Conservation (phyloP, 371 early-diverging fungal species). For the Circinella minor region DNA sequence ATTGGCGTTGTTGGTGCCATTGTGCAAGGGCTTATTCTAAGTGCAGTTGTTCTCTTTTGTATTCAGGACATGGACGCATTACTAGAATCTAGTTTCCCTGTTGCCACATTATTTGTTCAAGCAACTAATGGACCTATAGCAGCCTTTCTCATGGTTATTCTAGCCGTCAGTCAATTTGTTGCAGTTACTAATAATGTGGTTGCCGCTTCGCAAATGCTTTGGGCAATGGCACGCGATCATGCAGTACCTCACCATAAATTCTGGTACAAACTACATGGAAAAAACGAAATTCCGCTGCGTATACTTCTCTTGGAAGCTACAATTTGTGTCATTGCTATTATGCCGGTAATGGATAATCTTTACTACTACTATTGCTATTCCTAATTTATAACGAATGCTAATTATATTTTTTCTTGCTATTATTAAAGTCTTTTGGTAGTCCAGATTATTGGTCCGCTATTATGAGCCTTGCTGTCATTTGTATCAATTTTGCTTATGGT, state of each 20-base stretch:
- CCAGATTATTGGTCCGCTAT: slow-evolving; percentile 32
- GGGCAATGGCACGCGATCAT: slow-evolving; percentile 34
- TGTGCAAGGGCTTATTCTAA: slow-evolving; percentile 39
- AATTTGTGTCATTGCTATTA: slow-evolving; percentile 25
- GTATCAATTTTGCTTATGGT: slow-evolving; percentile 31
- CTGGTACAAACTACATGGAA: slow-evolving; percentile 28
- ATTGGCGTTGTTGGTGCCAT: slow-evolving; percentile 37
- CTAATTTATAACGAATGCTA: too few species aligned
- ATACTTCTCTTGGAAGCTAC: slow-evolving; percentile 19
- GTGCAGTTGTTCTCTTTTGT: slow-evolving; percentile 39
- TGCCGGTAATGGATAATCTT: slow-evolving; percentile 21
- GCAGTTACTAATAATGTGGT: slow-evolving; percentile 25
- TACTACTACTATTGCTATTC: too few species aligned
- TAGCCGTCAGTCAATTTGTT: slow-evolving; percentile 29
- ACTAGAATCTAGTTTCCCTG: slow-evolving; percentile 21
- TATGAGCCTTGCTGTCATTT: slow-evolving; percentile 28
- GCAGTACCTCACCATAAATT: slow-evolving; percentile 21
- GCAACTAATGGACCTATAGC: slow-evolving; percentile 20
- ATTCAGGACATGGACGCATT: slow-evolving; percentile 44
- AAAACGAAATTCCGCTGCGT: slow-evolving; percentile 27
- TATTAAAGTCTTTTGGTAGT: slow-evolving; percentile 25
- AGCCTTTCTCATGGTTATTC: slow-evolving; percentile 26
- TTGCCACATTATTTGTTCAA: slow-evolving; percentile 27
- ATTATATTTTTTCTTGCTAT: too few species aligned
- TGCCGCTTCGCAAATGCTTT: slow-evolving; percentile 21